phyloP scores from a whole-genome alignment of 306 rosid species.

The Cucurbita ficifolia region DNA sequence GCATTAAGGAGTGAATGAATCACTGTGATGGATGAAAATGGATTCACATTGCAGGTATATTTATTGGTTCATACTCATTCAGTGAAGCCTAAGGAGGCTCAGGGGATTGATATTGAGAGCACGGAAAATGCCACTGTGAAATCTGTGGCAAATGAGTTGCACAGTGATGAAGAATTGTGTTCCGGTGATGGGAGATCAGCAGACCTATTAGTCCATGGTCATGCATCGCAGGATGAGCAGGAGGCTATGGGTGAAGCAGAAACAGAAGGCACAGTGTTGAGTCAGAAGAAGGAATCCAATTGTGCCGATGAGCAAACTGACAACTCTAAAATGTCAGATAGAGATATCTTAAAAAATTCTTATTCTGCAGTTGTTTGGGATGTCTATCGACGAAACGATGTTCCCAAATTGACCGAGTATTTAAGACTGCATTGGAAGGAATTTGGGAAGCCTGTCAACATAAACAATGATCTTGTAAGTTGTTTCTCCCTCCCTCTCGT shows the following conservation, averaged over 20 bases:
- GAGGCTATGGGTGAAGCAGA: constrained; percentile 29
- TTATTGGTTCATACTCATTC: constrained; percentile 70
- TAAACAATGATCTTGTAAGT: constrained; percentile 38
- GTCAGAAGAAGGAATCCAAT: constrained; percentile 29
- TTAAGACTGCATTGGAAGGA: constrained; percentile 49
- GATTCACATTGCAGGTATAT: constrained; percentile 50
- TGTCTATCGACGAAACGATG: constrained; percentile 64
- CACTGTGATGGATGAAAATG: constrained; percentile 12
- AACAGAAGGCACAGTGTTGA: constrained; percentile 22
- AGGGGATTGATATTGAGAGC: constrained; percentile 29
- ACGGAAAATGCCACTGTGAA: constrained; percentile 20
- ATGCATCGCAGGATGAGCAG: constrained; percentile 18
- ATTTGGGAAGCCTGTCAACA: constrained; percentile 29
- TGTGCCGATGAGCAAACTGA: constrained; percentile 18
- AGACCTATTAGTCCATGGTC: constrained; percentile 26
- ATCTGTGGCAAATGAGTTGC: constrained; percentile 29
- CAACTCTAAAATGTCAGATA: constrained; percentile 20
- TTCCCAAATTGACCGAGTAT: constrained; percentile 60
- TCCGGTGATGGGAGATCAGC: constrained; percentile 25
- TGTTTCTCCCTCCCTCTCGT: not conserved
- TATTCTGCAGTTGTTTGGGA: constrained; percentile 73
- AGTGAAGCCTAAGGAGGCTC: constrained; percentile 44
- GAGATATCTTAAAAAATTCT: constrained; percentile 28
- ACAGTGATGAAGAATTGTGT: constrained; percentile 26
- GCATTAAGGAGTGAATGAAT: not conserved